Percentiles rank a stretch among this genome's conserved stretches.
phyloP scores from a whole-genome alignment of 2,329 filamentous ascomycete genomes.

The Xylaria sp. region DNA sequence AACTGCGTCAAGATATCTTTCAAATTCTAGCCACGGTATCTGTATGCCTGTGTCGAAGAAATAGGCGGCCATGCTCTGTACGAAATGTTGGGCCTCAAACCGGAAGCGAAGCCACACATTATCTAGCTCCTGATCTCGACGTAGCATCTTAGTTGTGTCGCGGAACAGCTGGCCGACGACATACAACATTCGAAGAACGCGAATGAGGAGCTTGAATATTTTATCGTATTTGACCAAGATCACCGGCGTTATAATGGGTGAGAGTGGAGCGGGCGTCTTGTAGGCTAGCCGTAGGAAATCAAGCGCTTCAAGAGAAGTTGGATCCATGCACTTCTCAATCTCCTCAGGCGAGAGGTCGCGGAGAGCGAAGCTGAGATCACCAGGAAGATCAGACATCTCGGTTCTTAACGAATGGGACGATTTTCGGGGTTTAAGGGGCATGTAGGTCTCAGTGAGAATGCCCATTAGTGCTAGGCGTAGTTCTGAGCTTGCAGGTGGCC shows the following conservation, averaged over 20 bases:
- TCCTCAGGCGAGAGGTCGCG: slow-evolving; percentile 74
- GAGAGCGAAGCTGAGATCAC: slow-evolving; percentile 75
- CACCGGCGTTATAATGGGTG: slow-evolving; percentile 64
- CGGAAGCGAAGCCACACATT: slow-evolving; percentile 56
- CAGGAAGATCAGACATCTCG: slow-evolving; percentile 48
- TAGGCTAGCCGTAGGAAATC: slow-evolving; percentile 90
- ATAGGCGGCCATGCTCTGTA: slow-evolving; percentile 67
- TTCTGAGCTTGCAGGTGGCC: slow-evolving; percentile 93
- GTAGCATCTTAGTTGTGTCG: slow-evolving; percentile 43
- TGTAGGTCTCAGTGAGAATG: slow-evolving; percentile 71
- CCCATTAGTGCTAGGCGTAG: slow-evolving; percentile 85
- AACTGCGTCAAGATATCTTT: slow-evolving; percentile 57
- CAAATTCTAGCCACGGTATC: slow-evolving; percentile 67
- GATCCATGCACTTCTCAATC: slow-evolving; percentile 76
- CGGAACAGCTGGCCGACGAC: slow-evolving; percentile 62
- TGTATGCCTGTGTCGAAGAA: slow-evolving; percentile 74
- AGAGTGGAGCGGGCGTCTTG: slow-evolving; percentile 65
- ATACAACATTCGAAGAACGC: slow-evolving; percentile 72
- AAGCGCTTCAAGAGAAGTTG: slow-evolving; percentile 77
- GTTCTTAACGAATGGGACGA: slow-evolving; percentile 29
- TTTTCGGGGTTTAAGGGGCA: slow-evolving; percentile 20
- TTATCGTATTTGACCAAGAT: slow-evolving; percentile 76
- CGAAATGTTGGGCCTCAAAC: slow-evolving; percentile 74
- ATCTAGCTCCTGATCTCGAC: slow-evolving; percentile 34
- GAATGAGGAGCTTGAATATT: slow-evolving; percentile 74